A percentile compares a stretch with the other conserved stretches of the same genome.
These are phyloP conservation scores for Dryas integrifolia DNA, from an alignment of 331 rosid genomes.

Conservation along the genomic window DNA sequence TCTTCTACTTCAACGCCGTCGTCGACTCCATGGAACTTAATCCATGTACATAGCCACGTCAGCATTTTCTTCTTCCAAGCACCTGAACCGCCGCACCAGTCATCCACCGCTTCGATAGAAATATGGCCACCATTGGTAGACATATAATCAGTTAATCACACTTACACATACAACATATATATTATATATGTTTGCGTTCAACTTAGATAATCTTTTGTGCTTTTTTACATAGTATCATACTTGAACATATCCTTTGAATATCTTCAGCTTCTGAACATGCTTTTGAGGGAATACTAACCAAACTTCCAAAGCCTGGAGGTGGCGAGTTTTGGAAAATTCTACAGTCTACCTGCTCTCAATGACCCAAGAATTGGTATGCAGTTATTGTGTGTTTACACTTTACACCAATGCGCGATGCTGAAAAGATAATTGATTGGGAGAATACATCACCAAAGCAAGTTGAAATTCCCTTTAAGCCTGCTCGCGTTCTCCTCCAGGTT, in stretches of 20 bases:
- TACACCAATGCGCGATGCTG: constrained; percentile 13
- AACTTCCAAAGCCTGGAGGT: constrained; percentile 39
- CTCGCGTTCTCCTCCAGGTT: constrained; percentile 35
- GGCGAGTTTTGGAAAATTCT: constrained; percentile 25
- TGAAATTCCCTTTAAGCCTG: constrained; percentile 36
- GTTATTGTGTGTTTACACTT: background rate
- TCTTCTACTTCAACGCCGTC: no score
- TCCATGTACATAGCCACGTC: constrained; percentile 10
- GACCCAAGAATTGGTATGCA: constrained; percentile 35
- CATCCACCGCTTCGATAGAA: no score
- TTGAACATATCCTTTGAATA: background rate
- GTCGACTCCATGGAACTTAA: no score
- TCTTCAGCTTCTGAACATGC: constrained; percentile 35
- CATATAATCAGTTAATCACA: no score
- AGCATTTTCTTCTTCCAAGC: constrained; percentile 4
- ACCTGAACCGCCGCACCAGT: no score
- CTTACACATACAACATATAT: no score
- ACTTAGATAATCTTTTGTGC: no score
- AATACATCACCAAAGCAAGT: constrained; percentile 36
- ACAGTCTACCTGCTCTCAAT: constrained; percentile 28
- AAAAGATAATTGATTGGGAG: constrained; percentile 40
- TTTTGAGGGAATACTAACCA: constrained; percentile 37
- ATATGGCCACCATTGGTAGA: no score
- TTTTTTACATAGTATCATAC: no score
- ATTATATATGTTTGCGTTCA: no score